Evolutionary conservation across 1,284 basidiomycete species (phyloP), one percentile per base, ranked within the genome.

Genomic region (Papiliotrema flavescens): DNA sequence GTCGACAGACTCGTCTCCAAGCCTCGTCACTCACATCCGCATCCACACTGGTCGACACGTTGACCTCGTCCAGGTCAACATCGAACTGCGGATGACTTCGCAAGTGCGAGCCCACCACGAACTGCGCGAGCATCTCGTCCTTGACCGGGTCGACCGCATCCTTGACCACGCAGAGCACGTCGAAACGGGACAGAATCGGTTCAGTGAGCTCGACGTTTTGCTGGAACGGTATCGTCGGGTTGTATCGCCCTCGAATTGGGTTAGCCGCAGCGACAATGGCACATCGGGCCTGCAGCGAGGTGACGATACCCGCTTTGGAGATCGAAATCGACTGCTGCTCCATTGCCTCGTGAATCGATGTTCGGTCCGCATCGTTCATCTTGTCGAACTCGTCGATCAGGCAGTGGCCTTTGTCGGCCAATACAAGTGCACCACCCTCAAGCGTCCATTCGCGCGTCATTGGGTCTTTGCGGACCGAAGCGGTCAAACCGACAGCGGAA

Each of bases 281-380:
- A 75, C 95, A 98, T 35, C 95, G 87, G 19, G 95, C 96, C 77
- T 98, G 94, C 22, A 99, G 82, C 13, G 90, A 90, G 11, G 96
- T 98, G 50, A 98, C 89, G 65, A 99, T 99, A 56, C 95, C 96
- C 2, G 95, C 96, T 73, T 99, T 99, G 40, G 93, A 94, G 64
- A 99, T 98, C 1, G 95, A 98, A 66, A 99, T 99, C n/a, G 89
- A 89, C 73, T 99, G 95, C 77, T 99, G 95, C 75, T 99, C 95
- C 95, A 99, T 99, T 2, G 96, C 96, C 76, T 99, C 95, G 80
- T 98, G 96, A 67, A 98, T 98, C 7, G 93, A 98, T 13, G 95
- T 98, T 61, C 93, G 82, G 76, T 94, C 91, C 32, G 90, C 85
- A 68, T 98, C 95, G 79, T 98, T 98, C 95, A 99, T 99, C 82